Conservation (phyloP, 371 early-diverging fungal genomes). For the Sporodiniella umbellata region DNA sequence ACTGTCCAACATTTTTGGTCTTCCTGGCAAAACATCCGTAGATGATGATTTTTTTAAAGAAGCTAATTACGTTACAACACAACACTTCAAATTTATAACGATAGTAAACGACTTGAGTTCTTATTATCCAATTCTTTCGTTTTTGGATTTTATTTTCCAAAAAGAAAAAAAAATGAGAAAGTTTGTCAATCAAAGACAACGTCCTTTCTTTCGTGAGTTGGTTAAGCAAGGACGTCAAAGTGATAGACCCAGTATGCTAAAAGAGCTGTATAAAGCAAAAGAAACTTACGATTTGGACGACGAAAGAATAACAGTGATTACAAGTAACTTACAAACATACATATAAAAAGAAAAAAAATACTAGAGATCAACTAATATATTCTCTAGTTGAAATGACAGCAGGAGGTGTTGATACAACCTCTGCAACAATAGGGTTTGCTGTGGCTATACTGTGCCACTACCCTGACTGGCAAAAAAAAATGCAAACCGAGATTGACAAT, state of each 20-base stretch:
- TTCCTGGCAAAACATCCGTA: neutral
- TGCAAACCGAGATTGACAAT: constrained; percentile 10
- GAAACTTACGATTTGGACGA: constrained; percentile 11
- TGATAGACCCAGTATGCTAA: constrained; percentile 3
- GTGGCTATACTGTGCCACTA: constrained; percentile 12
- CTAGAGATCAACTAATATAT: no score
- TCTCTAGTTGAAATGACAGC: no score
- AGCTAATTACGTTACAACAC: no score
- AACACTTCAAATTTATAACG: neutral
- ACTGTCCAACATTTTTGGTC: constrained; percentile 1
- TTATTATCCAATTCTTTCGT: constrained; percentile 6
- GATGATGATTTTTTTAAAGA: constrained; percentile 6
- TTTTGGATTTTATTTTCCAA: constrained; percentile 9
- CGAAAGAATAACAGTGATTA: no score
- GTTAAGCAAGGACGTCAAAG: neutral
- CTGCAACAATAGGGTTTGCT: constrained; percentile 7
- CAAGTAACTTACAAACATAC: no score
- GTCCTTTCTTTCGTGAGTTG: neutral
- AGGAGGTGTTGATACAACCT: no score
- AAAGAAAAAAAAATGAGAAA: neutral
- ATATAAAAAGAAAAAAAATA: no score
- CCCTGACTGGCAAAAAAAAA: constrained; percentile 15
- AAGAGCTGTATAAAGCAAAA: constrained; percentile 11
- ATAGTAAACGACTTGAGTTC: neutral
- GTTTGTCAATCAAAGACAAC: neutral